Base-by-base conservation (phyloP, 176 grass and related monocot species). In the Musa beccarii region DNA sequence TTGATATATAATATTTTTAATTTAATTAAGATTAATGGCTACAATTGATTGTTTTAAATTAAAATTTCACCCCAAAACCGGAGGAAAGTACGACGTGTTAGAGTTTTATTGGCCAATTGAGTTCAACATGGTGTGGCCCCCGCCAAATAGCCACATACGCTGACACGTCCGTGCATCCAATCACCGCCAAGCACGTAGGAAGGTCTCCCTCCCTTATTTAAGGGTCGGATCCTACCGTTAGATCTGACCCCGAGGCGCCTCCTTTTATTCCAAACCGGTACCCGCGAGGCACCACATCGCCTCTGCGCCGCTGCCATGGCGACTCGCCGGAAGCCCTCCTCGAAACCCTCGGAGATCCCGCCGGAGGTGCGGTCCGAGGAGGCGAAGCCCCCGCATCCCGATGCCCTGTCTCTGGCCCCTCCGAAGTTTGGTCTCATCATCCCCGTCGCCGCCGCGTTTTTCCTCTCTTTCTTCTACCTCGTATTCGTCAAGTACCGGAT, bases 391-490 rank as follows among this genome's bases (percentile, higher is more conserved):
- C 14, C 63, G n/a, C 52, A 52, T n/a, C 69, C 6, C 28, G 25
- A 59, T 16, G 72, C 71, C 21, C 71, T 51, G 50, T 17, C 71
- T 16, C 83, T 99, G 64, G 82, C 82, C 3, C 79, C 90, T 56
- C 95, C 95, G 57, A 94, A 94, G 80, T 73, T 89, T 7, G 43
- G 73, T 17, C 24, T 89, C 16, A 86, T 79, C 75, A 49, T 87
- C 53, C 71, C 66, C 49, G 75, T 80, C 12, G 81, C 82, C 63
- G 70, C 67, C 49, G 26, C 77, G 77, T 99, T 94, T 72, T 88
- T 94, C 84, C 80, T 84, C 59, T 86, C 90, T 15, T 99, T 99
- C 90, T 89, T 88, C 63, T 99, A 99, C 80, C 87, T 99, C 62
- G 79, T 89, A 3, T 94, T 94, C 82, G 77, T 86, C 64, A 80